phyloP scores from a whole-genome alignment of 148 eudicot species.

The Rhododendron williamsianum region DNA sequence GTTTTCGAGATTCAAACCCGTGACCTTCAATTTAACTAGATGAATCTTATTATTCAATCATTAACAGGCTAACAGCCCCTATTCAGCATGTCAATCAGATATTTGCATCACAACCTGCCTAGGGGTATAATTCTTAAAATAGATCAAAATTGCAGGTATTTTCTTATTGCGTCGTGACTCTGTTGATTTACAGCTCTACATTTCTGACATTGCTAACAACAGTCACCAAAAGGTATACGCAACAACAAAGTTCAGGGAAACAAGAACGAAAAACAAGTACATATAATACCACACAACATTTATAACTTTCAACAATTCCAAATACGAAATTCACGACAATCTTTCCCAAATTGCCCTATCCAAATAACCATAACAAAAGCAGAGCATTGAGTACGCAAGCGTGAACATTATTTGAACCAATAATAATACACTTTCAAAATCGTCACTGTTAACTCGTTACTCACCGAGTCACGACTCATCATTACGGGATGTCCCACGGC shows the following conservation, averaged over 20 bases:
- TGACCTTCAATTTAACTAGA: background rate
- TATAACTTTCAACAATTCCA: constrained; percentile 3
- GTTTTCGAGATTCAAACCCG: background rate
- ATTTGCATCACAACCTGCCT: background rate
- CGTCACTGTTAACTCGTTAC: constrained; percentile 7
- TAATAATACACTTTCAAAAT: background rate
- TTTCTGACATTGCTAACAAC: background rate
- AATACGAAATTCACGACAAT: background rate
- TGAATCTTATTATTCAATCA: background rate
- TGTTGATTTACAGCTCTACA: too few species aligned
- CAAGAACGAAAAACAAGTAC: background rate
- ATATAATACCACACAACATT: background rate
- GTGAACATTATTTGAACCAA: constrained; percentile 14
- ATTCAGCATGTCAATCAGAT: background rate
- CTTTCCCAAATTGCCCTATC: constrained; percentile 6
- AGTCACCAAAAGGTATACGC: background rate
- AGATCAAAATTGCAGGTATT: background rate
- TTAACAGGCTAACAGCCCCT: background rate
- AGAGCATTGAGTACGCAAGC: constrained; percentile 5
- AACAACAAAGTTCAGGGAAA: background rate
- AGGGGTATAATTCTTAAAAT: background rate
- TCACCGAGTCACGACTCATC: background rate
- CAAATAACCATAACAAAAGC: background rate
- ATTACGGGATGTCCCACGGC: constrained; percentile 14
- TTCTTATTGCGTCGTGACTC: background rate